phyloP scores from a whole-genome alignment of 1,139 yeast species.

The Sugiyamaella grinbergsii region DNA sequence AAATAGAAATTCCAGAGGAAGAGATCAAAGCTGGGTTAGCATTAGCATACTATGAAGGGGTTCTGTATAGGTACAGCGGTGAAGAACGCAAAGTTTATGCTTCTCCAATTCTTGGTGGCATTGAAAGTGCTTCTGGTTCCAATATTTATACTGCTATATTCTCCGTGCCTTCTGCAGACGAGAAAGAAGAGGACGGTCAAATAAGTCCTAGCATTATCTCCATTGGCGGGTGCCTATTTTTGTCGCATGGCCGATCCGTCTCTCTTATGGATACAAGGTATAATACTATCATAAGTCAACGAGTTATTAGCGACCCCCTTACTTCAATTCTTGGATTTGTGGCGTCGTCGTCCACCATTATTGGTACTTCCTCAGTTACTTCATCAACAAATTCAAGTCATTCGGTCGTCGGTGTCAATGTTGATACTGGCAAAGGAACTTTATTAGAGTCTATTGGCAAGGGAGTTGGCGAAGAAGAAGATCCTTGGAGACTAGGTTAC shows the following conservation, averaged over 20 bases:
- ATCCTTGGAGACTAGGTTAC: constrained; percentile 27
- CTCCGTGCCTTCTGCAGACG: constrained; percentile 19
- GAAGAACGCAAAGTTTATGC: constrained; percentile 19
- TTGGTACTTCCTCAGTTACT: constrained; percentile 6
- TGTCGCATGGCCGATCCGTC: constrained; percentile 43
- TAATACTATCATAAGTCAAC: constrained; percentile 45
- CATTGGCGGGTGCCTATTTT: constrained; percentile 41
- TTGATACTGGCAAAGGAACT: constrained; percentile 70
- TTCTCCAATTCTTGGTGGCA: constrained; percentile 27
- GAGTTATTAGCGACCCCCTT: constrained; percentile 6
- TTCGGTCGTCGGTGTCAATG: constrained; percentile 46
- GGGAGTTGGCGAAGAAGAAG: constrained; percentile 41
- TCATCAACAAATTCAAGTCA: constrained; percentile 11
- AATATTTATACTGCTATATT: constrained; percentile 10
- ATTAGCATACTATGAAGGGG: constrained; percentile 31
- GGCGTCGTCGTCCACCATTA: constrained; percentile 14
- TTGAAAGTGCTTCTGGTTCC: not conserved
- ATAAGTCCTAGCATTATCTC: constrained; percentile 38
- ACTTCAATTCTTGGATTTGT: constrained; percentile 8
- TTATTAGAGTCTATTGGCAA: constrained; percentile 74
- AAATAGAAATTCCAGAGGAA: constrained; percentile 25
- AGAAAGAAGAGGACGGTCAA: constrained; percentile 6
- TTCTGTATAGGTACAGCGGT: constrained; percentile 28
- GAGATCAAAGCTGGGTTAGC: constrained; percentile 20
- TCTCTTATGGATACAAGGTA: constrained; percentile 49